Evolutionary conservation across 768 basidiomycete species (phyloP), one percentile per base, ranked within the genome.

Genomic region (Tricholomella constricta): DNA sequence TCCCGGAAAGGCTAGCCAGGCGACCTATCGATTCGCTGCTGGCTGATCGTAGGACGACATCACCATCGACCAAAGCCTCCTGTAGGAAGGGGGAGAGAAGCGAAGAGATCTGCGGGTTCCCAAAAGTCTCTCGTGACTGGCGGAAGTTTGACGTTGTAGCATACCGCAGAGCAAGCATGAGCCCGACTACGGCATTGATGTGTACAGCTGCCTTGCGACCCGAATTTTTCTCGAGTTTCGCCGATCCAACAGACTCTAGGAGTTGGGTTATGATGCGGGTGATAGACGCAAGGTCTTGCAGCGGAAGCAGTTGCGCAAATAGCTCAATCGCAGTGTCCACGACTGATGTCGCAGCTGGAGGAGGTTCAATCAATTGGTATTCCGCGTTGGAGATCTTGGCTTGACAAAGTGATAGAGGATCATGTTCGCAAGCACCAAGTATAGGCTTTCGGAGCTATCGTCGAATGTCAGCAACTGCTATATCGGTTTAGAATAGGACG

Each of bases 1-100:
- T 91, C 4, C 88, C 92, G 1, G 89, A 89, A 27, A 96, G 72
- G 60, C 84, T 89, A 7, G 91, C 88, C 7, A 98, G 72, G 14
- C 91, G 85, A 14, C 96, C 97, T 54, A 98, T 84, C 0, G 89
- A 85, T 68, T 97, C 94, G 57, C 94, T 94, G 32, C 88, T 85
- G 0, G 88, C 85, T 15, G 81, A 80, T 1, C 95, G 84, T 15
- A 98, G 71, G 19, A 86, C 78, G 2, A 81, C 69, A 64, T 95
- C 94, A 0, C 88, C 82, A 61, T 98, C 91, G 4, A 92, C 73
- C 11, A 98, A 74, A 0, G 86, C 83, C 48, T 91, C 90, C 87
- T 92, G 94, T 37, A 97, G 72, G 57, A 97, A 84, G 0, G 84
- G 77, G 15, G 86, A 83, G 3, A 94, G 64, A 37, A 80, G 62